Evolutionary conservation across 2,329 filamentous ascomycete species (phyloP).

Genomic region (Penicillium sumatraense): DNA sequence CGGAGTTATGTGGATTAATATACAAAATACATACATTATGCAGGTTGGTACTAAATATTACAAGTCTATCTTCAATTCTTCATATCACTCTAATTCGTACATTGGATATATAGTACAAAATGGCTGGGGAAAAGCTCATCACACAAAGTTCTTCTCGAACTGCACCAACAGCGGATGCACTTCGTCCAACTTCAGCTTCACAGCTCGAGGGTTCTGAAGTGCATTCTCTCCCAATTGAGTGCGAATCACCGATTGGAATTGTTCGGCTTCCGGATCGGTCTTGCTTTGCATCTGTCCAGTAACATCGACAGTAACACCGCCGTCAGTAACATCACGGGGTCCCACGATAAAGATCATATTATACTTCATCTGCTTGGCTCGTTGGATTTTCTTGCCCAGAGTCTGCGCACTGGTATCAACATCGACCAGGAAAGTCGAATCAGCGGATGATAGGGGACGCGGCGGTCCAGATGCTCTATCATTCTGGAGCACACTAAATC

Average conservation of each 20-base stretch:
- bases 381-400: constrained; percentile 70
- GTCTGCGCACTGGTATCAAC: constrained; percentile 67
- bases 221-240: constrained; percentile 30
- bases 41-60: no score
- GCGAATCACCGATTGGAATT: constrained; percentile 33
- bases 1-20: constrained; percentile 5
- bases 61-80: no score
- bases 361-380: constrained; percentile 74
- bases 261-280: constrained; percentile 32
- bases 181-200: constrained; percentile 42
- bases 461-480: constrained; percentile 31
- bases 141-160: constrained; percentile 44
- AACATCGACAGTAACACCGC: constrained; percentile 56
- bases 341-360: constrained; percentile 76
- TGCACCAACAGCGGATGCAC: constrained; percentile 43
- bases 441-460: constrained; percentile 51
- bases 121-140: constrained; percentile 6
- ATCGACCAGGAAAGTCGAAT: constrained; percentile 71
- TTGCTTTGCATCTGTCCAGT: constrained; percentile 49
- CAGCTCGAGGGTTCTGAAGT: constrained; percentile 38
- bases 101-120: no score
- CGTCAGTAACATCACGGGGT: constrained; percentile 63
- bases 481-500: constrained; percentile 38
- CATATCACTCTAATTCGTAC: neutral
- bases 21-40: constrained; percentile 5